Evolutionary conservation across 805 yeast species (phyloP).

Genomic region (Candida ipomoeae): DNA sequence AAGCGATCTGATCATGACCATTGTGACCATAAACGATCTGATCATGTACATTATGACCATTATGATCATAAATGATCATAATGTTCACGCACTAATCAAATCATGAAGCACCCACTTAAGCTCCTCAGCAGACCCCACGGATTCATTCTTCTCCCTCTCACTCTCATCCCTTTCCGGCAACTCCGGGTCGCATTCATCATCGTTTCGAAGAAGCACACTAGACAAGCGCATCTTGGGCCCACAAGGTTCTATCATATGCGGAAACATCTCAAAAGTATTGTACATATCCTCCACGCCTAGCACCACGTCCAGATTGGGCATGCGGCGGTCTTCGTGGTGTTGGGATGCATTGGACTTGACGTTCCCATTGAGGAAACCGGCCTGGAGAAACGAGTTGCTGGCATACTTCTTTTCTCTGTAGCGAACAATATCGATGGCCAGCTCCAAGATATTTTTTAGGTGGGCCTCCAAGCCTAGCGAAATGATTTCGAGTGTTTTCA

Average conservation of each 20-base stretch:
- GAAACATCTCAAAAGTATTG: constrained; percentile 60
- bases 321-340: background rate
- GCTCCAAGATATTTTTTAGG: constrained; percentile 68
- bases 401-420: constrained; percentile 50
- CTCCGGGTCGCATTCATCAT: constrained; percentile 36
- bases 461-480: constrained; percentile 80
- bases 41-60: too few species aligned
- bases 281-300: constrained; percentile 64
- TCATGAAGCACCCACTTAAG: constrained; percentile 69
- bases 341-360: background rate
- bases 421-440: constrained; percentile 67
- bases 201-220: constrained; percentile 51
- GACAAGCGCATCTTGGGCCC: constrained; percentile 55
- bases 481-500: constrained; percentile 74
- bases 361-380: constrained; percentile 17
- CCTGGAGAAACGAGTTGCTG: constrained; percentile 30
- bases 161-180: constrained; percentile 18
- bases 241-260: constrained; percentile 64
- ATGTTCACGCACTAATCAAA: constrained; percentile 38
- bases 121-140: constrained; percentile 59
- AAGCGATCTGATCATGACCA: too few species aligned
- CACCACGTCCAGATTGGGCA: constrained; percentile 25
- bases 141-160: background rate
- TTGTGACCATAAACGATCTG: too few species aligned
- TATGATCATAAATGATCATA: background rate